A percentile compares a stretch with the other conserved stretches of the same genome.
Evolutionary conservation across 164 flowering plant genomes (phyloP).

Genomic region (Sedum album): DNA sequence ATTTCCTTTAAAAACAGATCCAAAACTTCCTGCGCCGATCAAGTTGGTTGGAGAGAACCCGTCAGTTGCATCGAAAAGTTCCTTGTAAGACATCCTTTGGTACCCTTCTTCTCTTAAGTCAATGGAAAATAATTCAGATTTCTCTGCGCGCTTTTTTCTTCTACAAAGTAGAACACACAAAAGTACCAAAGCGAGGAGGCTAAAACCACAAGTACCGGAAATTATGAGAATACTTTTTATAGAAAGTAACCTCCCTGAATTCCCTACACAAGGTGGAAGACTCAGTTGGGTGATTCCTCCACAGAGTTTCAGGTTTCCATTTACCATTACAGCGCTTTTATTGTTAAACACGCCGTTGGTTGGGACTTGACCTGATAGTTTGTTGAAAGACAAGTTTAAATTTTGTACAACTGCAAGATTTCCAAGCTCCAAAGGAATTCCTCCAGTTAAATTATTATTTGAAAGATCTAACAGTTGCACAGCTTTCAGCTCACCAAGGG

Average conservation of each 20-base stretch:
- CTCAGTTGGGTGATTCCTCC: slow-evolving; percentile 23
- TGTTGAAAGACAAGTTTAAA: slow-evolving; percentile 31
- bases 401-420: slow-evolving; percentile 8
- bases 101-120: background rate
- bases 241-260: background rate
- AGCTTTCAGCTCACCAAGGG: slow-evolving; percentile 14
- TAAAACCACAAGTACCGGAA: background rate
- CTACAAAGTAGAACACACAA: background rate
- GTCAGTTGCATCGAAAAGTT: slow-evolving; percentile 17
- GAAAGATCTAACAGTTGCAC: slow-evolving; percentile 20
- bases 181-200: background rate
- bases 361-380: slow-evolving; percentile 36
- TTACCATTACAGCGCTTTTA: slow-evolving; percentile 20
- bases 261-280: slow-evolving; percentile 19
- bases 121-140: background rate
- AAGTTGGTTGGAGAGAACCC: slow-evolving; percentile 22
- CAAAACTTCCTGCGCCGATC: slow-evolving; percentile 22
- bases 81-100: slow-evolving; percentile 16
- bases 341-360: slow-evolving; percentile 27
- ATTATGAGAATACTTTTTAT: background rate
- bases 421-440: slow-evolving; percentile 20
- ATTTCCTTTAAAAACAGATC: slow-evolving; percentile 24
- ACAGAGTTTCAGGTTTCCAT: slow-evolving; percentile 29
- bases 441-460: slow-evolving; percentile 22
- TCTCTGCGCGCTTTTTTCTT: slow-evolving; percentile 4